Base-by-base conservation (phyloP, 1,284 basidiomycete species). In the Cryptococcus depauperatus region DNA sequence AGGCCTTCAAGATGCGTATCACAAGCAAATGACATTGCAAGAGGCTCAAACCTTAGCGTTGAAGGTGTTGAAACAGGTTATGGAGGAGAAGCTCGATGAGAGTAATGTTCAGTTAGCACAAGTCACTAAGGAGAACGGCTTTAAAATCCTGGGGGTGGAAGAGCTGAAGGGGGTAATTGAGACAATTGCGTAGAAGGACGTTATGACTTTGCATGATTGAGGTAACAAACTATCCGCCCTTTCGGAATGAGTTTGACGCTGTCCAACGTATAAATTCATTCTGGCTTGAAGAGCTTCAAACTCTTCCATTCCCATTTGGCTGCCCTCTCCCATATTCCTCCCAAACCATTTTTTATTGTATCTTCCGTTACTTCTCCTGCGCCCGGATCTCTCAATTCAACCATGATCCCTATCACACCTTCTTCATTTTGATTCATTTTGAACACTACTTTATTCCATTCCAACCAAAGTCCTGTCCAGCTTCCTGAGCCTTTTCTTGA, bases 41-140 rank as follows among this genome's bases (percentile, higher is more conserved):
- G 91, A 97, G 68, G 95, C 92, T 1, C 85, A 92, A 58, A 75
- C 80, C 27, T 74, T 98, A 48, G 85, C 88, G 10, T 74, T 98
- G 51, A 83, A 83, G 53, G 88, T 96, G 35, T 74, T 98, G 54
- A 97, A 97, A 75, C 92, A 98, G 74, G 95, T 99, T 39, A 99
- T 98, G 95, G 95, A 99, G 72, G 95, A 98, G 76, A 93, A 93
- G 71, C 78, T 98, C 33, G 90, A 96, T 71, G 87, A 95, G 64
- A 87, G 95, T 74, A 98, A 98, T 61, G 91, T 99, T 19, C 93
- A 98, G 72, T 77, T 99, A 19, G 92, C 93, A 43, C 57, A 85
- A 83, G 85, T 92, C 16, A 89, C 87, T 46, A 69, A 72, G 37
- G 75, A 73, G 37, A 78, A 77, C 45, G 88, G 89, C 26, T 93